Evolutionary conservation across 2,329 filamentous ascomycete species (phyloP).

Genomic region (Cytospora piceae): DNA sequence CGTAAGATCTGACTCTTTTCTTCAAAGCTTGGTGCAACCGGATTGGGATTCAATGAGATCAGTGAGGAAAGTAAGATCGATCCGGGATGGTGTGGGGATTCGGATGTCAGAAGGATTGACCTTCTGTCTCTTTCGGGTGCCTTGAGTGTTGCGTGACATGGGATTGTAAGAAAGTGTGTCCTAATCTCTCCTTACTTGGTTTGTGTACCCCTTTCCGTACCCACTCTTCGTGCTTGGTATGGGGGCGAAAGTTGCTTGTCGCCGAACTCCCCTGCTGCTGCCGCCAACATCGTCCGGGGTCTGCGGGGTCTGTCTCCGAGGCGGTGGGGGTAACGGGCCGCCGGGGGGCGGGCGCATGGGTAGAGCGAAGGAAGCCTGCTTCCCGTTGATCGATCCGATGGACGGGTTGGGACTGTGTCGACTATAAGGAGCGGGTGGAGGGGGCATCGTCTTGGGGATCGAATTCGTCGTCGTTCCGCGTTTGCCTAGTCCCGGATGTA

Average conservation of each 20-base stretch:
- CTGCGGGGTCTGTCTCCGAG: slow-evolving; percentile 59
- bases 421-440: slow-evolving; percentile 33
- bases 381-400: slow-evolving; percentile 47
- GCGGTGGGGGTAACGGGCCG: slow-evolving; percentile 63
- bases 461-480: slow-evolving; percentile 57
- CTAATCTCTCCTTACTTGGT: slow-evolving; percentile 38
- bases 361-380: slow-evolving; percentile 60
- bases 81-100: slow-evolving; percentile 20
- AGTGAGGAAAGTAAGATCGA: slow-evolving; percentile 25
- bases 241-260: slow-evolving; percentile 58
- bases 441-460: slow-evolving; percentile 51
- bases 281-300: slow-evolving; percentile 56
- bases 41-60: slow-evolving; percentile 26
- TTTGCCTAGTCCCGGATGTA: slow-evolving; percentile 58
- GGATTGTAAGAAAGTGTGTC: slow-evolving; percentile 27
- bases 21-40: slow-evolving; percentile 25
- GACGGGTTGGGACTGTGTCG: slow-evolving; percentile 34
- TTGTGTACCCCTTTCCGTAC: slow-evolving; percentile 39
- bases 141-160: slow-evolving; percentile 14
- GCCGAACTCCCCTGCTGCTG: slow-evolving; percentile 48
- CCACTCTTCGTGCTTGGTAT: slow-evolving; percentile 43
- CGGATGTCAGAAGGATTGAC: slow-evolving; percentile 18
- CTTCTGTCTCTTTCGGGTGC: slow-evolving; percentile 12
- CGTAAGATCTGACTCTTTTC: slow-evolving; percentile 8
- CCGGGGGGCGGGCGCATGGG: slow-evolving; percentile 66